Percentiles rank a stretch among this genome's conserved stretches.
phyloP scores from a whole-genome alignment of 768 basidiomycete species.

The Exidia glandulosa region DNA sequence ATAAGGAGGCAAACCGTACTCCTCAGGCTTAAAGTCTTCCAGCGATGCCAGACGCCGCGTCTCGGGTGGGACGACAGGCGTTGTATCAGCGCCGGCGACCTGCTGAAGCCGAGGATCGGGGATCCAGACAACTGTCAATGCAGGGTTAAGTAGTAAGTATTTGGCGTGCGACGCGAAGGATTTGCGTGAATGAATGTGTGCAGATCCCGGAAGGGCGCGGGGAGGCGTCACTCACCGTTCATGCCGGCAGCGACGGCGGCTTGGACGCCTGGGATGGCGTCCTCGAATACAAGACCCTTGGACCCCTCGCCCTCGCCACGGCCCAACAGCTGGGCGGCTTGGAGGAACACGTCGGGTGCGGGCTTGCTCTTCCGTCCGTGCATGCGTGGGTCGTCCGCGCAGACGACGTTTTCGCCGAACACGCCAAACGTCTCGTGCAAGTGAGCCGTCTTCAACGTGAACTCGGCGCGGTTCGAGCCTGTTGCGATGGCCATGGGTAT shows the following conservation, averaged over 20 bases:
- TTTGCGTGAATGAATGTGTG: too few species aligned
- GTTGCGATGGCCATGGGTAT: constrained; percentile 80
- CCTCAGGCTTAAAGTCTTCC: constrained; percentile 65
- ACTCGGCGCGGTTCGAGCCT: constrained; percentile 55
- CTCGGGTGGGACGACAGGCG: constrained; percentile 37
- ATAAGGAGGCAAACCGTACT: constrained; percentile 73
- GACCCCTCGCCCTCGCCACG: constrained; percentile 43
- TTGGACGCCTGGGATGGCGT: constrained; percentile 63
- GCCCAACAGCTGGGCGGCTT: constrained; percentile 52
- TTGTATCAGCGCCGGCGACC: constrained; percentile 26
- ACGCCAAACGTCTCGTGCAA: constrained; percentile 44
- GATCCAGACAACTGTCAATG: constrained; percentile 63
- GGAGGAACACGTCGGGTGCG: constrained; percentile 68
- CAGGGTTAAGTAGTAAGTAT: neutral
- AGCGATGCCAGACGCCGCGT: constrained; percentile 49
- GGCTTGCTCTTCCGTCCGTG: constrained; percentile 55
- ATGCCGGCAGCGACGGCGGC: constrained; percentile 80
- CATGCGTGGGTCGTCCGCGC: constrained; percentile 52
- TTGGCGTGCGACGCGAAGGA: neutral
- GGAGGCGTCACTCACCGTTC: constrained; percentile 45
- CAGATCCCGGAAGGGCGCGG: too few species aligned
- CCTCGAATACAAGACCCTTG: constrained; percentile 74
- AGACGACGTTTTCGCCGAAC: constrained; percentile 58
- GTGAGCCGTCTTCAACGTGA: constrained; percentile 55
- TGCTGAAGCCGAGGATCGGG: constrained; percentile 54